Evolutionary conservation across 495 filamentous ascomycete genomes (phyloP), one percentile per base, ranked within the genome.

Genomic region (Penicillium pulvis): DNA sequence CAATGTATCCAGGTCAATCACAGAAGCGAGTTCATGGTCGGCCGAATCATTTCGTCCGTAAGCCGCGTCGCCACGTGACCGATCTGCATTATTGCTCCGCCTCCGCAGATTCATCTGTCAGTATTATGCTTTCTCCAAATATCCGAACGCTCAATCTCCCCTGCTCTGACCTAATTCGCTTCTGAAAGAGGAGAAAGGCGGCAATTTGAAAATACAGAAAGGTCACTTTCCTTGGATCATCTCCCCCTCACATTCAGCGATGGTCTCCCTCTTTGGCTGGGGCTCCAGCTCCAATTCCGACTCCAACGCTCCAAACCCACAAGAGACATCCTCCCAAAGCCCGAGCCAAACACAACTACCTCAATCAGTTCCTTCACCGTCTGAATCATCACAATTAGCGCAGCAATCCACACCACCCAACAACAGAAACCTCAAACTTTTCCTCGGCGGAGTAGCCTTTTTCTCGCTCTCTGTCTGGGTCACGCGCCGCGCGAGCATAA

Each of bases 371-470:
- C 17, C 46, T 4, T 55, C 65, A 49, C 36, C 61, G 58, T 51
- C 55, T 8, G 52, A 61, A 50, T 50, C 53, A 43, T 39, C 50
- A 42, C 58, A 61, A 64, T n/a, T 55, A 60, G 19, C 28, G 2
- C 66, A 62, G 42, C 57, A 26, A 49, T 30, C 66, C 31, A 10
- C 44, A 16, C 50, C 53, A 48, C 51, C 57, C 63, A 58, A 52
- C 57, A 68, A 46, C 11, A 65, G 68, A 55, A 77, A 72, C 65
- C 64, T 71, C 42, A 79, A 78, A 58, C 74, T 93, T 59, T 85
- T 91, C 75, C 75, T 86, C 60, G 86, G 83, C 69, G 92, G 92
- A 56, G 79, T 87, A 20, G 75, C 84, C 62, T 95, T 93, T 73
- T 81, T 91, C 68, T 69, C 79, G 41, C 72, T 92, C 61, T 90